These are phyloP conservation scores for Leersia perrieri DNA, from an alignment of 176 grass and related monocot genomes.

Conservation along the genomic window DNA sequence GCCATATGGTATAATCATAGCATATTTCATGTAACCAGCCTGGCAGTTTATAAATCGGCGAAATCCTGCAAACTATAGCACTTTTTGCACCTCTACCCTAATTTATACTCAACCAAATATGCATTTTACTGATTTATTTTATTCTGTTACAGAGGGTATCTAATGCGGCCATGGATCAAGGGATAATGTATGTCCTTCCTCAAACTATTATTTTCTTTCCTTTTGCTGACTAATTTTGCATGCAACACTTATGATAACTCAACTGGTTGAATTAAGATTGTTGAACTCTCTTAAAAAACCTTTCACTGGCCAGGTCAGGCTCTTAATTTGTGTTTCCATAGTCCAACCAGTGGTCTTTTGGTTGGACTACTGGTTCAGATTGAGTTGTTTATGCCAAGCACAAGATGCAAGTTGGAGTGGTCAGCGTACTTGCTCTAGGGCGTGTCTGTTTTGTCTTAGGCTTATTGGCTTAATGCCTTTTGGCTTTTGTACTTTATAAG, in stretches of 20 bases:
- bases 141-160: slow-evolving; percentile 78
- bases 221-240: slow-evolving; percentile 6
- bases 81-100: background rate
- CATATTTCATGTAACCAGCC: background rate
- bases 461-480: background rate
- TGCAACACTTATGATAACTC: background rate
- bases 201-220: slow-evolving; percentile 8
- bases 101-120: slow-evolving; percentile 8
- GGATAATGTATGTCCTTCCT: slow-evolving; percentile 65
- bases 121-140: slow-evolving; percentile 31
- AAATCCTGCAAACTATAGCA: background rate
- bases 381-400: background rate
- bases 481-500: background rate
- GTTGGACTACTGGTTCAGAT: background rate
- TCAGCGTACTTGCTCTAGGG: background rate
- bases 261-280: background rate
- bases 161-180: slow-evolving; percentile 46
- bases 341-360: background rate
- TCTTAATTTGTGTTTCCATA: background rate
- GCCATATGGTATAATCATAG: background rate
- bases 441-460: background rate
- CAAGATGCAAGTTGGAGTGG: background rate
- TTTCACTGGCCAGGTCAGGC: background rate
- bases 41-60: background rate
- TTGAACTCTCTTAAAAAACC: background rate